Evolutionary conservation across 768 basidiomycete genomes (phyloP).

Genomic region (Cubamyces lactineus): DNA sequence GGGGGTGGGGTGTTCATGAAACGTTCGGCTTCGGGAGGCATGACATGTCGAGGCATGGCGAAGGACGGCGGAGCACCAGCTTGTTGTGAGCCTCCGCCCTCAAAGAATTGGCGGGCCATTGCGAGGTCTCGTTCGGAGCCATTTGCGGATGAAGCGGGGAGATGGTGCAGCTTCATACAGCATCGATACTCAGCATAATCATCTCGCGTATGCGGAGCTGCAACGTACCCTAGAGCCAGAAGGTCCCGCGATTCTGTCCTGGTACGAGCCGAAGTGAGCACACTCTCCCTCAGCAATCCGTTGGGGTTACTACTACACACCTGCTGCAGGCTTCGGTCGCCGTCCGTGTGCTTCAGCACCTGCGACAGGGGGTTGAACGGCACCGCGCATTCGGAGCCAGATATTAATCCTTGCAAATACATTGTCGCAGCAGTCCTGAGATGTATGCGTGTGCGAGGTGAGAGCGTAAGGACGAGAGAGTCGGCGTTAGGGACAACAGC

Average conservation of each 20-base stretch:
- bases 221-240: slow-evolving; percentile 67
- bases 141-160: slow-evolving; percentile 60
- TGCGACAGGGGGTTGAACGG: slow-evolving; percentile 85
- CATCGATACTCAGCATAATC: neutral
- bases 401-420: slow-evolving; percentile 80
- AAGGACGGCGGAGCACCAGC: slow-evolving; percentile 40
- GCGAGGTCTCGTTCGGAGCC: slow-evolving; percentile 69
- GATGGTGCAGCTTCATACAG: slow-evolving; percentile 64
- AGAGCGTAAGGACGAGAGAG: neutral
- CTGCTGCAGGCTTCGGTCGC: slow-evolving; percentile 86
- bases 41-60: slow-evolving; percentile 36
- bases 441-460: neutral
- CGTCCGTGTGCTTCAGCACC: slow-evolving; percentile 88
- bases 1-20: slow-evolving; percentile 26
- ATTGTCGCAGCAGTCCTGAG: slow-evolving; percentile 37
- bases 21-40: slow-evolving; percentile 38
- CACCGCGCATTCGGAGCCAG: slow-evolving; percentile 88
- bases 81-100: slow-evolving; percentile 42
- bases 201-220: no score
- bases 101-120: slow-evolving; percentile 82
- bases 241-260: slow-evolving; percentile 78
- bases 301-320: slow-evolving; percentile 43
- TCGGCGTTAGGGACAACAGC: slow-evolving; percentile 5
- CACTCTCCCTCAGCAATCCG: neutral
- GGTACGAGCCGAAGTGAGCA: slow-evolving; percentile 8